Conservation (phyloP, 1,284 basidiomycete species). For the Heliocybe sulcata region DNA sequence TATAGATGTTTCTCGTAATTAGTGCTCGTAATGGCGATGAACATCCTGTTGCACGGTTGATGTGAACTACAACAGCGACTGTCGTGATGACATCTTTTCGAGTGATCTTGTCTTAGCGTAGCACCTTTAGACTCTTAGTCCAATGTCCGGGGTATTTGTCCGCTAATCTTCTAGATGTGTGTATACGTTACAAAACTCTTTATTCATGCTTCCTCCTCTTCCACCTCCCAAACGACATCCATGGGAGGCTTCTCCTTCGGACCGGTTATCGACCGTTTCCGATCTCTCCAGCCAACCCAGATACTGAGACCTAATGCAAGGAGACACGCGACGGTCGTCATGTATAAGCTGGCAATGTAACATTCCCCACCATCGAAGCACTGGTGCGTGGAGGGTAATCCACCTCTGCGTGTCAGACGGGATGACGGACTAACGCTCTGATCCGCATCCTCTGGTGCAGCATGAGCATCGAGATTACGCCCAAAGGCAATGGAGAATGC, state of each 20-base stretch:
- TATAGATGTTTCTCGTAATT: too few species aligned
- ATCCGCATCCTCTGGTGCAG: constrained; percentile 16
- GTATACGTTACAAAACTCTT: too few species aligned
- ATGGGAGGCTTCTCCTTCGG: constrained; percentile 6
- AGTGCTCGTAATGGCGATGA: too few species aligned
- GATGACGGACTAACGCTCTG: constrained; percentile 5
- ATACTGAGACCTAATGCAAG: constrained; percentile 38
- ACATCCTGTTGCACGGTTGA: too few species aligned
- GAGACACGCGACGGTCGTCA: constrained; percentile 41
- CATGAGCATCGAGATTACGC: constrained; percentile 69
- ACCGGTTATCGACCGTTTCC: constrained; percentile 16
- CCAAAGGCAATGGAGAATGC: constrained; percentile 84
- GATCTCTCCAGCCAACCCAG: constrained; percentile 43
- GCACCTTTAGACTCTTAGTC: too few species aligned
- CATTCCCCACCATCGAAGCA: constrained; percentile 45
- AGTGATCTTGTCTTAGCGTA: too few species aligned
- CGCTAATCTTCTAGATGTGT: too few species aligned
- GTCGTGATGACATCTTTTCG: too few species aligned
- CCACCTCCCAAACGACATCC: constrained; percentile 21
- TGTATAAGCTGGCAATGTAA: constrained; percentile 42
- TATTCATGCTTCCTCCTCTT: constrained; percentile 11
- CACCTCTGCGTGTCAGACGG: constrained; percentile 11
- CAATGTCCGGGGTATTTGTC: too few species aligned
- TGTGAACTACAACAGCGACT: too few species aligned
- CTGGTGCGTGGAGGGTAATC: constrained; percentile 27